Evolutionary conservation across 2,329 filamentous ascomycete species (phyloP), one percentile per base, ranked within the genome.

Genomic region (Cordyceps farinosa): DNA sequence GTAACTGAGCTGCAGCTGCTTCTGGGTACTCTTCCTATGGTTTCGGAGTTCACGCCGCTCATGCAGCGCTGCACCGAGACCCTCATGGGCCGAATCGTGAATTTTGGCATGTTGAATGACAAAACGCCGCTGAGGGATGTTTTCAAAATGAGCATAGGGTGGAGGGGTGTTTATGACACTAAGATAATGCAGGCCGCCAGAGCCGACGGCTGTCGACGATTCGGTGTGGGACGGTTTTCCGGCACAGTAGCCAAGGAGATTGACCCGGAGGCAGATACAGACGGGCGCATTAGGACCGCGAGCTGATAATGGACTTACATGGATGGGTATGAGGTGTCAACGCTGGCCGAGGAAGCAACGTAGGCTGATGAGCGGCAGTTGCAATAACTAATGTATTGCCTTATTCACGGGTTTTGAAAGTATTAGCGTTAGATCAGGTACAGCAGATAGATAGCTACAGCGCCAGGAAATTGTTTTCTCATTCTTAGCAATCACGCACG

Each of bases 41-140:
- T 15, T 30, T 53, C 40, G 61, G 51, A 69, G 27, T 65, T 65
- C 7, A 70, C 68, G 29, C 68, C 66, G 4, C 45, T 67, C 40
- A 76, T 80, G 77, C 75, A 80, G 63, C 62, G 65, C n/a, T 76
- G 66, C 45, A 69, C 64, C 2, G 77, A 79, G 44, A 70, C 67
- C 44, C 67, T 79, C 36, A 70, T 79, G 1, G 78, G 69, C 5
- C 72, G 71, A 9, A 71, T 80, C 17, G 53, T 70, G 29, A 71
- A 73, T 10, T 67, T 69, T 40, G 65, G 79, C 2, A 65, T 67
- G 2, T 50, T 62, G 0, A 52, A 65, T 2, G 78, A 81, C 64
- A 27, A 65, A 30, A 45, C 59, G 13, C 69, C 70, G 9, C 67
- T 81, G 38, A 59, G 66, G 9, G 61, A 63, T 3, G 69, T 70